Conservation (phyloP, 2,329 filamentous ascomycete species). For the Ceratocystis papillata region DNA sequence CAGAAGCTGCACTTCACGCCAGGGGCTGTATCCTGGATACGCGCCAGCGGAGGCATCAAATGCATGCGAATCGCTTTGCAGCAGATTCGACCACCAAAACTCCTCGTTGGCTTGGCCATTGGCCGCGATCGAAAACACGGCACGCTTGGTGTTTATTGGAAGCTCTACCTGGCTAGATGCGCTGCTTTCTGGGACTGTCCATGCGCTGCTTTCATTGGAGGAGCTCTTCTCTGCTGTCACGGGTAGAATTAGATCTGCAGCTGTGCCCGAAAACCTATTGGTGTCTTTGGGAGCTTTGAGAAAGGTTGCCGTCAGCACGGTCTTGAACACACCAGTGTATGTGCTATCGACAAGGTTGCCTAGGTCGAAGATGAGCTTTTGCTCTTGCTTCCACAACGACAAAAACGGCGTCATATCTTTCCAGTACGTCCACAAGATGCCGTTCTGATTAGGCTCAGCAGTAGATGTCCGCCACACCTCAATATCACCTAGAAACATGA, state of each 20-base stretch:
- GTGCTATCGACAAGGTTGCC: conserved; percentile 58
- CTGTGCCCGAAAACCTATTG: conserved; percentile 24
- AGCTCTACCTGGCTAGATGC: conserved; percentile 51
- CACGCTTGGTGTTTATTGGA: conserved; percentile 55
- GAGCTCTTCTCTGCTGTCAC: conserved; percentile 46
- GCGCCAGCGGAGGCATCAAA: conserved; percentile 48
- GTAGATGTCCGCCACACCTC: conserved; percentile 80
- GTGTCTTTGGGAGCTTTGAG: conserved; percentile 37
- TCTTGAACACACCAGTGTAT: conserved; percentile 65
- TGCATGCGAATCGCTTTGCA: conserved; percentile 47
- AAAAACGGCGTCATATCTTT: conserved; percentile 70
- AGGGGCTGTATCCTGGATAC: conserved; percentile 59
- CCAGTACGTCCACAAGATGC: conserved; percentile 64
- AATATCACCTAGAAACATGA: conserved; percentile 64
- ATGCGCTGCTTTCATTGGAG: conserved; percentile 50
- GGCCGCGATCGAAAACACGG: conserved; percentile 64
- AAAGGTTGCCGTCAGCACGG: conserved; percentile 63
- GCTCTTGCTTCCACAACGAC: conserved; percentile 54
- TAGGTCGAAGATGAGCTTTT: conserved; percentile 71
- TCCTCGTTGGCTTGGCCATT: conserved; percentile 68
- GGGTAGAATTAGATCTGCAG: conserved; percentile 58
- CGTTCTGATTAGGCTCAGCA: conserved; percentile 59
- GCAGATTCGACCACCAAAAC: conserved; percentile 76
- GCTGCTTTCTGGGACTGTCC: conserved; percentile 52
- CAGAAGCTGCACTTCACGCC: conserved; percentile 64